These are phyloP conservation scores for Leishmania martiniquensis DNA, from an alignment of 208 protist species.

Conservation along the genomic window DNA sequence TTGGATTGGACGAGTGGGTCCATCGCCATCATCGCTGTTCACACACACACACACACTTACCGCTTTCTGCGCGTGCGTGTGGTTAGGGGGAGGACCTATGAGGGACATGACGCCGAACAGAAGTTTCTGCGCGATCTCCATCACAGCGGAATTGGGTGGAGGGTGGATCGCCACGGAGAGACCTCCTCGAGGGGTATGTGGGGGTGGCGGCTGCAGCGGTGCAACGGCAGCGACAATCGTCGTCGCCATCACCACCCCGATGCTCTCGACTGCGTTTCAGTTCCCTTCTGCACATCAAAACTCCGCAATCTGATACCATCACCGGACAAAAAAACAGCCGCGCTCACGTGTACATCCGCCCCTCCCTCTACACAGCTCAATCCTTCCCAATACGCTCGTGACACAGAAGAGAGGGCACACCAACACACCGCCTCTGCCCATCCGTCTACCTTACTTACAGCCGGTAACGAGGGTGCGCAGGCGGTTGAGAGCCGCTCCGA, in stretches of 20 bases:
- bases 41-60: neutral
- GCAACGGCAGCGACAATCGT: neutral
- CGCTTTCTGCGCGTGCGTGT: neutral
- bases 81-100: neutral
- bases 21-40: neutral
- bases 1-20: neutral
- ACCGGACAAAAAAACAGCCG: neutral
- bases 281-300: neutral
- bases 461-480: conserved; percentile 65
- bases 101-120: neutral
- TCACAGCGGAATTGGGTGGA: neutral
- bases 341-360: neutral
- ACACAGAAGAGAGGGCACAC: neutral
- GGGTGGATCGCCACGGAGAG: neutral
- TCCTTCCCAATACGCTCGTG: neutral
- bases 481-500: conserved; percentile 91
- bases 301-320: neutral
- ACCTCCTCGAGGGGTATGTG: neutral
- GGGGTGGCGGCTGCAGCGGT: neutral
- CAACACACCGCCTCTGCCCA: neutral
- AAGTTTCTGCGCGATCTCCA: neutral
- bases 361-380: neutral
- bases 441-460: conserved; percentile 9
- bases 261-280: neutral
- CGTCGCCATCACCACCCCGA: neutral